phyloP scores from a whole-genome alignment of 352 stramenopile genomes.

The Pythium coloratum region DNA sequence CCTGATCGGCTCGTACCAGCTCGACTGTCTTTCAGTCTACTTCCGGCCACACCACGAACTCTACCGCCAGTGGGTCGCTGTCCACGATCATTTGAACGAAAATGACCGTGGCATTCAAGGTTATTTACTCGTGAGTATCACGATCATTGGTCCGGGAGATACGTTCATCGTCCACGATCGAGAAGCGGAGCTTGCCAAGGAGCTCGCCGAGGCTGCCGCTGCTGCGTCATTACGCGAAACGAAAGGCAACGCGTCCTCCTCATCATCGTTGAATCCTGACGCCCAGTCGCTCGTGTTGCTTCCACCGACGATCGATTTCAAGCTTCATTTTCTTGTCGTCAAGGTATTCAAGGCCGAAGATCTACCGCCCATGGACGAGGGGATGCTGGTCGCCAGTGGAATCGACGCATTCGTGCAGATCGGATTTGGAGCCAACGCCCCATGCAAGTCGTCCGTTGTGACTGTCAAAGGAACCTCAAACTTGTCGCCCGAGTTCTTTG shows the following conservation, averaged over 20 bases:
- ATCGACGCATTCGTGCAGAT: slow-evolving; percentile 86
- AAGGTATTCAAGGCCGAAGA: slow-evolving; percentile 80
- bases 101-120: slow-evolving; percentile 87
- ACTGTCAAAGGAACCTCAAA: slow-evolving; percentile 58
- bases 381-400: slow-evolving; percentile 46
- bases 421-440: slow-evolving; percentile 53
- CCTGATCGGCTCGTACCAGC: slow-evolving; percentile 84
- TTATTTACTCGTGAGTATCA: slow-evolving; percentile 68
- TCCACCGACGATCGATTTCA: slow-evolving; percentile 72
- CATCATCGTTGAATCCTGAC: slow-evolving; percentile 17
- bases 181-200: slow-evolving; percentile 63
- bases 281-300: slow-evolving; percentile 58
- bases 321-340: slow-evolving; percentile 78
- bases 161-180: slow-evolving; percentile 65
- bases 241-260: neutral
- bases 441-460: slow-evolving; percentile 50
- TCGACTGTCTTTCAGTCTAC: slow-evolving; percentile 80
- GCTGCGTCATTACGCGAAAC: neutral
- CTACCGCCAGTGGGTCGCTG: slow-evolving; percentile 89
- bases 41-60: slow-evolving; percentile 79
- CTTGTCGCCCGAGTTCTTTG: slow-evolving; percentile 61
- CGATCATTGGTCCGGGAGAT: slow-evolving; percentile 70
- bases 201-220: slow-evolving; percentile 31
- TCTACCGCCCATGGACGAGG: slow-evolving; percentile 77
- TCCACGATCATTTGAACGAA: slow-evolving; percentile 85